phyloP scores from a whole-genome alignment of 106 monocot species.

The Dioscorea zingiberensis region DNA sequence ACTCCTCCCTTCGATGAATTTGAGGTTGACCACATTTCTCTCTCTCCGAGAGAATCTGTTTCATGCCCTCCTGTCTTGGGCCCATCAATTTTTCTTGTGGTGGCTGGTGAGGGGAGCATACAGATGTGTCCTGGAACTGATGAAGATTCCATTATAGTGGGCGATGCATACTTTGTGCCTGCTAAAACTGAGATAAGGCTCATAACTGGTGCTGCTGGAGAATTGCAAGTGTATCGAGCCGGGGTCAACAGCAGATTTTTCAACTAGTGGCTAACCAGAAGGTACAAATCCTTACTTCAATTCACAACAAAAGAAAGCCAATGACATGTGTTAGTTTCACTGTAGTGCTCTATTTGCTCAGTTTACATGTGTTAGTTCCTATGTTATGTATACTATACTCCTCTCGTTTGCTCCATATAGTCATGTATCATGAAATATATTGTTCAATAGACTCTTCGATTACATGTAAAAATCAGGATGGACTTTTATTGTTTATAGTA shows the following conservation, averaged over 20 bases:
- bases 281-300: too few relatives aligned
- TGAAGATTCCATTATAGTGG: conserved; percentile 28
- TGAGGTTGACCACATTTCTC: conserved; percentile 60
- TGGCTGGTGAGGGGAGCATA: conserved; percentile 54
- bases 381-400: too few relatives aligned
- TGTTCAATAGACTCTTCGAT: too few relatives aligned
- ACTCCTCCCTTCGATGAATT: conserved; percentile 96
- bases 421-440: too few relatives aligned
- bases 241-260: conserved; percentile 59
- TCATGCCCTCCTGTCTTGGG: conserved; percentile 37
- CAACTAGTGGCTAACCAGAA: neutral
- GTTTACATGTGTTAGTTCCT: too few relatives aligned
- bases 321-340: too few relatives aligned
- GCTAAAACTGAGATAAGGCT: conserved; percentile 34
- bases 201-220: conserved; percentile 18
- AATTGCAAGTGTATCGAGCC: conserved; percentile 58
- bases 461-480: too few relatives aligned
- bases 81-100: conserved; percentile 61
- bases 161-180: conserved; percentile 69
- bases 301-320: too few relatives aligned
- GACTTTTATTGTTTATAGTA: too few relatives aligned
- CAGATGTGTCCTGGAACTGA: conserved; percentile 9
- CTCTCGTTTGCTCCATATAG: too few relatives aligned
- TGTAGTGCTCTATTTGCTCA: too few relatives aligned
- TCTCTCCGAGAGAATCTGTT: conserved; percentile 39